phyloP scores from a whole-genome alignment of 1,284 basidiomycete genomes.

The Ustilago xerochloae region DNA sequence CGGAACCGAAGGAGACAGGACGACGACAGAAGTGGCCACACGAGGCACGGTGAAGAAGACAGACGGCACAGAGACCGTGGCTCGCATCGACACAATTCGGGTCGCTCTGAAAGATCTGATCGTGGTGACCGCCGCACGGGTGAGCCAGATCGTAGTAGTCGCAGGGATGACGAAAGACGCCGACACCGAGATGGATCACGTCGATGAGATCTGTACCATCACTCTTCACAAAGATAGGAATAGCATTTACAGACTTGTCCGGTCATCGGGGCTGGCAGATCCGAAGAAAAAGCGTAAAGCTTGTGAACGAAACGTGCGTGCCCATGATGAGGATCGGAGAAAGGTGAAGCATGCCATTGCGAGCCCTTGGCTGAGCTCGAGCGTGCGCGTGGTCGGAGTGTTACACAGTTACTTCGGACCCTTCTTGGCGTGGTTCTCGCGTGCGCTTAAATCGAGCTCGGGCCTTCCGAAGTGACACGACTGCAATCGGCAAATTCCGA shows the following conservation, averaged over 20 bases:
- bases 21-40: slow-evolving; percentile 12
- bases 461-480: background rate
- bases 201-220: background rate
- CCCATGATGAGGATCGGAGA: too few relatives aligned
- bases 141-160: slow-evolving; percentile 15
- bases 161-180: slow-evolving; percentile 1
- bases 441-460: slow-evolving; percentile 1
- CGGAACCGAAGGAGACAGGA: slow-evolving; percentile 3
- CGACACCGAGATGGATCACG: slow-evolving; percentile 12
- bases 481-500: slow-evolving; percentile 1
- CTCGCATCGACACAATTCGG: slow-evolving; percentile 13
- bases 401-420: background rate
- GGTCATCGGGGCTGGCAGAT: too few relatives aligned
- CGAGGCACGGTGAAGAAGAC: slow-evolving; percentile 7
- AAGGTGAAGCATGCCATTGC: background rate
- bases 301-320: too few relatives aligned
- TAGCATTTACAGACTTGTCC: too few relatives aligned
- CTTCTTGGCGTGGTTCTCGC: background rate
- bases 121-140: slow-evolving; percentile 6
- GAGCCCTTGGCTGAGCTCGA: too few relatives aligned
- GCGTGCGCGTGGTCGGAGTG: background rate
- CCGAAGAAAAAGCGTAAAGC: too few relatives aligned
- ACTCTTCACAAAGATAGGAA: too few relatives aligned
- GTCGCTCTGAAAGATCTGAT: slow-evolving; percentile 14
- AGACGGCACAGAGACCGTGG: slow-evolving; percentile 11